These are phyloP conservation scores for Pichia sp. DNA, from an alignment of 1,139 yeast species.

Conservation along the genomic window DNA sequence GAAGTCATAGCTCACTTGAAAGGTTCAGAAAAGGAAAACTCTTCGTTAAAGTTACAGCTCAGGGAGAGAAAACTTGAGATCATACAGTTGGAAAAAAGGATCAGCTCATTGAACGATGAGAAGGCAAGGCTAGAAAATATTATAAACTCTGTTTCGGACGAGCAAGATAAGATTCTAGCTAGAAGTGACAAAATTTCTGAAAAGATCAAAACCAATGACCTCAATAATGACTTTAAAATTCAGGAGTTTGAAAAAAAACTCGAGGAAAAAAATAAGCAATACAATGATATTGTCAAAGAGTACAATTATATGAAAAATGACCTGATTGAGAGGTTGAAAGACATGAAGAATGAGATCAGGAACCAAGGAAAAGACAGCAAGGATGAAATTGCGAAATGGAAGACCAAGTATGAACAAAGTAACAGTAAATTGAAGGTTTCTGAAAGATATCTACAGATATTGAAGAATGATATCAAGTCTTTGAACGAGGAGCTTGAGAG, in stretches of 20 bases:
- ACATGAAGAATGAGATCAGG: conserved; percentile 19
- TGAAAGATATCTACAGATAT: conserved; percentile 12
- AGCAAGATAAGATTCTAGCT: conserved; percentile 6
- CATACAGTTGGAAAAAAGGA: conserved; percentile 15
- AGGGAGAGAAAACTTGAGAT: neutral
- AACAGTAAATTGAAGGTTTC: conserved; percentile 16
- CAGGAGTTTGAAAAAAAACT: conserved; percentile 8
- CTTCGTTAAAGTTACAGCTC: conserved; percentile 5
- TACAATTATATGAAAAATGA: conserved; percentile 32
- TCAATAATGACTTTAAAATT: neutral
- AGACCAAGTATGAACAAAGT: conserved; percentile 18
- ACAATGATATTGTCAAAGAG: conserved; percentile 25
- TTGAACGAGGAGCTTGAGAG: conserved; percentile 7
- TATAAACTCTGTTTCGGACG: neutral
- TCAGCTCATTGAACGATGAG: conserved; percentile 15
- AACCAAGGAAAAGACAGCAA: conserved; percentile 21
- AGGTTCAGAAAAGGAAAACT: conserved; percentile 14
- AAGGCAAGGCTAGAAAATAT: conserved; percentile 1
- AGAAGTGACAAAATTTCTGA: conserved; percentile 7
- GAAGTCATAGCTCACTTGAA: conserved; percentile 12
- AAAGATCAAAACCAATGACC: conserved; percentile 2
- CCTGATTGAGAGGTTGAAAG: conserved; percentile 26
- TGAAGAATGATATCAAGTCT: conserved; percentile 8
- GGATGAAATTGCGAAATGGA: conserved; percentile 18
- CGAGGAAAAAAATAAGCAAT: conserved; percentile 12